These are phyloP conservation scores for Volutella citrinella DNA, from an alignment of 2,329 filamentous ascomycete species.

Conservation along the genomic window DNA sequence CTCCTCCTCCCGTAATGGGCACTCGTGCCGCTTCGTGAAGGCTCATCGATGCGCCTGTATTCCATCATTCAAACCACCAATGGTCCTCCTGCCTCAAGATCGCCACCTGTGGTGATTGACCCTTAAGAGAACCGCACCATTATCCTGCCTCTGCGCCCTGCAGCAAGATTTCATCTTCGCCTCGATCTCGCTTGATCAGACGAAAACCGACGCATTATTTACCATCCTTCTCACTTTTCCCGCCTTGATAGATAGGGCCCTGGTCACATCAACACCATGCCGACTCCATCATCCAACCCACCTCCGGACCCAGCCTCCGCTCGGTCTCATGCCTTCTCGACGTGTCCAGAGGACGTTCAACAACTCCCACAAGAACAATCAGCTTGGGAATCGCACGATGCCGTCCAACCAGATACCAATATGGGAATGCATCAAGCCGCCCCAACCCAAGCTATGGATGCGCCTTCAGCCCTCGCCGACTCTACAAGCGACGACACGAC, in stretches of 20 bases:
- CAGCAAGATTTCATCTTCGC: constrained; percentile 16
- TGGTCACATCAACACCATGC: no score
- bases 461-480: no score
- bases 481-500: constrained; percentile 18
- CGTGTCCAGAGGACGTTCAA: constrained; percentile 42
- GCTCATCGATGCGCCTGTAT: constrained; percentile 17
- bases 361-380: constrained; percentile 23
- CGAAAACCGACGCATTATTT: not conserved
- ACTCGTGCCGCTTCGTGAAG: constrained; percentile 16
- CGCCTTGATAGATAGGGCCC: no score
- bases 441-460: constrained; percentile 16
- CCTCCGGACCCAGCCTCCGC: constrained; percentile 36
- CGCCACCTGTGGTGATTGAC: constrained; percentile 24
- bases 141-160: constrained; percentile 16
- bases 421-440: constrained; percentile 19
- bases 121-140: constrained; percentile 16
- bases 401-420: constrained; percentile 16
- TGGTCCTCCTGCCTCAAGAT: constrained; percentile 19
- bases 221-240: no score
- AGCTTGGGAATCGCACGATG: constrained; percentile 22
- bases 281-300: constrained; percentile 43
- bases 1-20: constrained; percentile 15
- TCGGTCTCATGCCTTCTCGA: constrained; percentile 36
- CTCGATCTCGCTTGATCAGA: constrained; percentile 10
- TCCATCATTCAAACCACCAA: constrained; percentile 7